Percentiles rank a stretch among this genome's conserved stretches.
Evolutionary conservation across 495 filamentous ascomycete species (phyloP).

Genomic region (Trypethelium eluteriae): DNA sequence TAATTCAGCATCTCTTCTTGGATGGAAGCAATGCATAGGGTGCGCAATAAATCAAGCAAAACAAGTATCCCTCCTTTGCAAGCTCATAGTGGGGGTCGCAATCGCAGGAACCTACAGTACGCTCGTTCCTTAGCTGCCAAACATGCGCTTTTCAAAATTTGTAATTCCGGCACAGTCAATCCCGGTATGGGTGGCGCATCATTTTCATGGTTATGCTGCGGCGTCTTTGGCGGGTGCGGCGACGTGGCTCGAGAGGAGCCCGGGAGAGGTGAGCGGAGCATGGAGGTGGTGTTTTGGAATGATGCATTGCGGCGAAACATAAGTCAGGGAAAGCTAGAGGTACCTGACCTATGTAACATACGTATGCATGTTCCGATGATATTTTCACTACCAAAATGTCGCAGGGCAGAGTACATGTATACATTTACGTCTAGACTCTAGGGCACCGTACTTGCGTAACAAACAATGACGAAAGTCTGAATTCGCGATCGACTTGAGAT

Average conservation of each 20-base stretch:
- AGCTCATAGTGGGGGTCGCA: neutral
- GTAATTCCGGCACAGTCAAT: slow-evolving; percentile 53
- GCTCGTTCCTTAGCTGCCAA: slow-evolving; percentile 62
- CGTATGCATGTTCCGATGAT: neutral
- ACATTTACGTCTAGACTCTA: neutral
- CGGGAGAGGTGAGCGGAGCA: slow-evolving; percentile 2
- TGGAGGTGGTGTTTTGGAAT: slow-evolving; percentile 9
- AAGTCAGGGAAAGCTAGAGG: neutral
- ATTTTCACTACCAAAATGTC: neutral
- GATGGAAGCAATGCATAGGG: neutral
- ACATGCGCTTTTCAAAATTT: slow-evolving; percentile 50
- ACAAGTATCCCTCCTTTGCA: neutral
- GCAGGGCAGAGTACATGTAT: neutral
- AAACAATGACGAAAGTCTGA: neutral
- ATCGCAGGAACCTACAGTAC: slow-evolving; percentile 52
- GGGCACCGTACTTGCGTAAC: neutral
- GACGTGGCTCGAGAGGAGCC: slow-evolving; percentile 7
- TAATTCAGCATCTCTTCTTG: neutral
- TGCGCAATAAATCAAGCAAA: neutral
- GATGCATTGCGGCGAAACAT: slow-evolving; percentile 10
- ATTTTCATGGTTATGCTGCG: slow-evolving; percentile 8
- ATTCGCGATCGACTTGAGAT: neutral
- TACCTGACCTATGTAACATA: too few species aligned
- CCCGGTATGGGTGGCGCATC: slow-evolving; percentile 36
- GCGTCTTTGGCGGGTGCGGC: slow-evolving; percentile 9